phyloP scores from a whole-genome alignment of 805 yeast genomes.

The Metschnikowia shivogae region DNA sequence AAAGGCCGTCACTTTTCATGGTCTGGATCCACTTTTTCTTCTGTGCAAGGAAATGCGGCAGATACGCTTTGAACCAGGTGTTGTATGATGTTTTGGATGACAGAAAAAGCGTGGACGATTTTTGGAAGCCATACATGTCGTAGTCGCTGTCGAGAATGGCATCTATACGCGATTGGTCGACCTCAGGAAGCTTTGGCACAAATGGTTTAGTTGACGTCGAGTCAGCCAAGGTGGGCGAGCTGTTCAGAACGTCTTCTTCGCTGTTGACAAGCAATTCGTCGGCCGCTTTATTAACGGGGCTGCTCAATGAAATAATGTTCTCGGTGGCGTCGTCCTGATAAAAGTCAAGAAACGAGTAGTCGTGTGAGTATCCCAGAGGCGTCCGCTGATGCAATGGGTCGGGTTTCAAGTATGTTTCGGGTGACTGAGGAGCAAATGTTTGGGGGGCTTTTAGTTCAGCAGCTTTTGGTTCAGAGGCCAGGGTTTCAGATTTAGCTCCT shows the following conservation, averaged over 20 bases:
- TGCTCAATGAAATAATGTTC: constrained; percentile 5
- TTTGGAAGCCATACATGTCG: constrained; percentile 88
- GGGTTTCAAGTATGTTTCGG: neutral
- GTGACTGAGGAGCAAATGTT: too few species aligned
- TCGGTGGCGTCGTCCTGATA: constrained; percentile 43
- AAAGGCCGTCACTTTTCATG: constrained; percentile 65
- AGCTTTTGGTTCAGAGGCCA: too few species aligned
- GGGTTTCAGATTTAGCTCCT: too few species aligned
- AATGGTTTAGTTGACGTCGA: neutral
- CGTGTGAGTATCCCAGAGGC: constrained; percentile 31
- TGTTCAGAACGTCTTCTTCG: neutral
- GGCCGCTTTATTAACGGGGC: neutral
- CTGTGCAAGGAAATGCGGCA: constrained; percentile 57
- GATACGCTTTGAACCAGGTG: constrained; percentile 70
- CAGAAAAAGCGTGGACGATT: constrained; percentile 44
- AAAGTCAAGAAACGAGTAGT: constrained; percentile 36
- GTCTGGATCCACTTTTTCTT: constrained; percentile 73
- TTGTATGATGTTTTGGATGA: constrained; percentile 58
- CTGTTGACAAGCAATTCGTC: neutral
- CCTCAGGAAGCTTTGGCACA: neutral
- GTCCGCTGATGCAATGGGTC: constrained; percentile 22
- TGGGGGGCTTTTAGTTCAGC: too few species aligned
- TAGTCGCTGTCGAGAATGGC: constrained; percentile 10
- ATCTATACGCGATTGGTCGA: constrained; percentile 6
- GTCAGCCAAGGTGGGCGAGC: neutral